Evolutionary conservation across 176 grass and related monocot species (phyloP).

Genomic region (Paspalum vaginatum): DNA sequence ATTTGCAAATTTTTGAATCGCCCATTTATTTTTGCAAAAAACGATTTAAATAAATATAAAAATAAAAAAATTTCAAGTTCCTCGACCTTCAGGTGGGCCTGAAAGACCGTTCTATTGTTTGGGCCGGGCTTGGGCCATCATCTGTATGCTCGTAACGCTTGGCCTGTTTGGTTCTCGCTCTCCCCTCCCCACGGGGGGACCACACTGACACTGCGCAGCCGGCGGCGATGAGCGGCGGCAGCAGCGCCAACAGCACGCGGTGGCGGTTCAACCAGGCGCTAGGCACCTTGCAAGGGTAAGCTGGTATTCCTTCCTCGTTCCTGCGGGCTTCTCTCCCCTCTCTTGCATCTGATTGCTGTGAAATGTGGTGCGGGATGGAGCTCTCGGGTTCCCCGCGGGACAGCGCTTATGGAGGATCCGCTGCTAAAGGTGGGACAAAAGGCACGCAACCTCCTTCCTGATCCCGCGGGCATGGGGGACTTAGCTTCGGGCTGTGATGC

Average conservation of each 20-base stretch:
- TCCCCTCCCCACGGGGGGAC: too few relatives aligned
- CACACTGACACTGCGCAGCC: neutral
- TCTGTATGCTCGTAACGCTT: neutral
- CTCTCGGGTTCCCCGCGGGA: too few relatives aligned
- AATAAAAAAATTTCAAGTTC: too few relatives aligned
- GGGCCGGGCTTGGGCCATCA: neutral
- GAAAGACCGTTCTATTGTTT: neutral
- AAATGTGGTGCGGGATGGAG: constrained; percentile 1
- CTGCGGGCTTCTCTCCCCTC: neutral
- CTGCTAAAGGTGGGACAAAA: constrained; percentile 11
- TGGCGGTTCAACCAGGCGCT: constrained; percentile 84
- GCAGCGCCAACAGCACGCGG: constrained; percentile 64
- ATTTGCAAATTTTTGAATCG: too few relatives aligned
- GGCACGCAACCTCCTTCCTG: neutral
- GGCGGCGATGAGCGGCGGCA: neutral
- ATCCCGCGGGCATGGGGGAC: neutral
- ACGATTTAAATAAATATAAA: too few relatives aligned
- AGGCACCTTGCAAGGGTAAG: constrained; percentile 75
- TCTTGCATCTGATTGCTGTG: constrained; percentile 15
- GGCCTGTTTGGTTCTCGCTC: too few relatives aligned
- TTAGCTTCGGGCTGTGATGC: neutral
- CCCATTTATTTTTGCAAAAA: too few relatives aligned
- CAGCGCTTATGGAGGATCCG: neutral
- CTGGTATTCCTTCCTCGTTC: neutral
- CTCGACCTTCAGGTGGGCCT: neutral